These are phyloP conservation scores for Grifola frondosa DNA, from an alignment of 1,284 basidiomycete genomes.

Conservation along the genomic window DNA sequence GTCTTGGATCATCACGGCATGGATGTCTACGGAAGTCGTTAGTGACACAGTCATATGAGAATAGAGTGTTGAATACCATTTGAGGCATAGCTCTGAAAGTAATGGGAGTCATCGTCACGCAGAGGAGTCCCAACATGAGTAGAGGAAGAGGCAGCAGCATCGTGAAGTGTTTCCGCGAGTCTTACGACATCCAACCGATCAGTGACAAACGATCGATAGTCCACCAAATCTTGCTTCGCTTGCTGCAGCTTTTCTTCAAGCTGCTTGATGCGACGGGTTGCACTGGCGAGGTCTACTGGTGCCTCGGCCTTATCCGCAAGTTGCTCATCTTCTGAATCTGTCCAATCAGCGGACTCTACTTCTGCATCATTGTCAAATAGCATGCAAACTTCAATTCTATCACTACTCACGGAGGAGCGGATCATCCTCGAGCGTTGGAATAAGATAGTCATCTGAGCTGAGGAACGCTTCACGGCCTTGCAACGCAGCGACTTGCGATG, in stretches of 20 bases:
- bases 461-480: conserved; percentile 65
- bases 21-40: conserved; percentile 54
- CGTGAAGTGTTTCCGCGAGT: conserved; percentile 43
- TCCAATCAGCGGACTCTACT: conserved; percentile 69
- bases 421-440: conserved; percentile 80
- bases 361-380: conserved; percentile 37
- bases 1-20: conserved; percentile 82
- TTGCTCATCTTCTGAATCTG: conserved; percentile 61
- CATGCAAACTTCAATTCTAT: neutral
- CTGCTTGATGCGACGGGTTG: conserved; percentile 45
- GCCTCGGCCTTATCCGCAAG: conserved; percentile 6
- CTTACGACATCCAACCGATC: conserved; percentile 47
- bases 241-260: conserved; percentile 55
- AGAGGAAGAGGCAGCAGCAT: conserved; percentile 33
- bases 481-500: conserved; percentile 45
- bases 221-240: conserved; percentile 52
- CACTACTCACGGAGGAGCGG: conserved; percentile 76
- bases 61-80: conserved; percentile 64
- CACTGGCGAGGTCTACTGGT: conserved; percentile 34
- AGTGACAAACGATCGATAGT: conserved; percentile 58
- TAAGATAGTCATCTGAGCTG: conserved; percentile 72
- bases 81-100: conserved; percentile 92
- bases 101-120: conserved; percentile 89
- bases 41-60: neutral
- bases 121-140: conserved; percentile 27